phyloP scores from a whole-genome alignment of 2,329 filamentous ascomycete species.

The Alternaria ventricosa region DNA sequence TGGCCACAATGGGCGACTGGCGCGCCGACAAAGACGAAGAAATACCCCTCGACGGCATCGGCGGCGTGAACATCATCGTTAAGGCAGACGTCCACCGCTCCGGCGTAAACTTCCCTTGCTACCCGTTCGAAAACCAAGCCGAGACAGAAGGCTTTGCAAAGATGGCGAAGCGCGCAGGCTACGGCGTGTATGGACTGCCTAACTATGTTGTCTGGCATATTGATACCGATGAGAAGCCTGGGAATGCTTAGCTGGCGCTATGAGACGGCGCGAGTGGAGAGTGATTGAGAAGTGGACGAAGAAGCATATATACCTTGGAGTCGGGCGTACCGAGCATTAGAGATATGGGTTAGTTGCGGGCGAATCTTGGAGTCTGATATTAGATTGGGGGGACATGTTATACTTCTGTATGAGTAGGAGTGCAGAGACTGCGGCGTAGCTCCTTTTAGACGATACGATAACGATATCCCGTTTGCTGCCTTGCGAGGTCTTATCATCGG shows the following conservation, averaged over 20 bases:
- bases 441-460: not conserved
- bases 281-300: not conserved
- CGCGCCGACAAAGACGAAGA: constrained; percentile 90
- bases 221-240: constrained; percentile 92
- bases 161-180: constrained; percentile 96
- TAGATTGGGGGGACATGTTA: not conserved
- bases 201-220: constrained; percentile 99
- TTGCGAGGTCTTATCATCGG: not conserved
- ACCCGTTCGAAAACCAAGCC: constrained; percentile 97
- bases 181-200: constrained; percentile 87
- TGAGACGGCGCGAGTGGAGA: not conserved
- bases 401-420: not conserved
- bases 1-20: constrained; percentile 92
- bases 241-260: constrained; percentile 64
- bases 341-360: not conserved
- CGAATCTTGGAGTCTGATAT: not conserved
- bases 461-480: not conserved
- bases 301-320: constrained; percentile 13
- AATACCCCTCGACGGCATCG: constrained; percentile 91
- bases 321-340: constrained; percentile 4
- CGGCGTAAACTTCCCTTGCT: constrained; percentile 96
- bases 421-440: not conserved
- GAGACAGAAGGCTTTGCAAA: constrained; percentile 99
- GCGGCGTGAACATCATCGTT: constrained; percentile 95
- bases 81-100: constrained; percentile 98